These are phyloP conservation scores for Calocybe gangraenosa DNA, from an alignment of 768 basidiomycete genomes.

Conservation along the genomic window DNA sequence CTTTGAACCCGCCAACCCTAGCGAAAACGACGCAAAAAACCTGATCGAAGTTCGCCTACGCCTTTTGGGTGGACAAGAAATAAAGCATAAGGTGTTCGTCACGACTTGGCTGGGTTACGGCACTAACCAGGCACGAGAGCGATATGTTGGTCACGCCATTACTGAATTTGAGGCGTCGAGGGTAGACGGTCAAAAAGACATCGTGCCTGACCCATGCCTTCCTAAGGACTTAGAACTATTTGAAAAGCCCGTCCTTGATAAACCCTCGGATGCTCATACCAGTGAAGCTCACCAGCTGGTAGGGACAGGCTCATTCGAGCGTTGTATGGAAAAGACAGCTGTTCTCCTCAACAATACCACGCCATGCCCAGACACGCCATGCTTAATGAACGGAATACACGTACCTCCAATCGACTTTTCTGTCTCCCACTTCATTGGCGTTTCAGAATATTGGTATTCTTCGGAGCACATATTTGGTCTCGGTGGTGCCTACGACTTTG, in stretches of 20 bases:
- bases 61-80: conserved; percentile 78
- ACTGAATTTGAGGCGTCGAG: conserved; percentile 46
- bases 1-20: conserved; percentile 79
- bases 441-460: conserved; percentile 99
- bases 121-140: conserved; percentile 93
- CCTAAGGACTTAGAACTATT: conserved; percentile 66
- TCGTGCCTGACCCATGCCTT: conserved; percentile 85
- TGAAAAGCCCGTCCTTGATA: conserved; percentile 48
- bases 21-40: conserved; percentile 49
- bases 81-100: conserved; percentile 91
- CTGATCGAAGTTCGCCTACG: conserved; percentile 80
- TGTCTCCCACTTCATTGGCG: conserved; percentile 91
- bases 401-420: conserved; percentile 94
- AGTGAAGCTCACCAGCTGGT: conserved; percentile 56
- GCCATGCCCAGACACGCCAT: conserved; percentile 80
- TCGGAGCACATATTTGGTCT: conserved; percentile 95
- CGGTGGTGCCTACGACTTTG: conserved; percentile 93
- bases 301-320: conserved; percentile 89
- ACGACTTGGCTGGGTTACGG: conserved; percentile 99
- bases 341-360: conserved; percentile 80
- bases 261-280: conserved; percentile 36
- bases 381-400: conserved; percentile 91
- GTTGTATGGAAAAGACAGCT: conserved; percentile 69
- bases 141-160: conserved; percentile 76
- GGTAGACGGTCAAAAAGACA: conserved; percentile 22